phyloP scores from a whole-genome alignment of 2,329 filamentous ascomycete genomes.

The Stemphylium beticola region DNA sequence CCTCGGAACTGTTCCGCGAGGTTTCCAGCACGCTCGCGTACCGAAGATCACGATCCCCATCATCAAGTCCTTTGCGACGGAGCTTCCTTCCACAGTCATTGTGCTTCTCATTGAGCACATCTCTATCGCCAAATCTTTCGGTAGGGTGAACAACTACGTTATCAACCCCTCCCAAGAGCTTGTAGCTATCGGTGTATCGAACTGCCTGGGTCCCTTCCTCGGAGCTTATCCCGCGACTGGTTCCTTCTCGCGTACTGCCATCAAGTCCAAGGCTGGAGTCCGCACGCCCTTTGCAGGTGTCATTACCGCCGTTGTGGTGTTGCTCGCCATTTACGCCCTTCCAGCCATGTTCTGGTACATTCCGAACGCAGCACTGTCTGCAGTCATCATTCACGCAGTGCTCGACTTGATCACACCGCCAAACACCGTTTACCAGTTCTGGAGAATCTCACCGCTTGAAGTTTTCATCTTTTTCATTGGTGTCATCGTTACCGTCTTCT shows the following conservation, averaged over 20 bases:
- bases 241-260: slow-evolving; percentile 94
- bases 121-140: slow-evolving; percentile 95
- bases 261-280: slow-evolving; percentile 96
- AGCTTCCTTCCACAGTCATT: slow-evolving; percentile 86
- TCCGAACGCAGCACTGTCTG: slow-evolving; percentile 78
- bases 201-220: slow-evolving; percentile 87
- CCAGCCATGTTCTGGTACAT: slow-evolving; percentile 95
- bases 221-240: slow-evolving; percentile 92
- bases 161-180: slow-evolving; percentile 97
- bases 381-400: slow-evolving; percentile 95
- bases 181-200: slow-evolving; percentile 90
- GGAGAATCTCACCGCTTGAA: slow-evolving; percentile 89
- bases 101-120: slow-evolving; percentile 96
- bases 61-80: slow-evolving; percentile 69
- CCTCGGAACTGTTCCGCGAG: slow-evolving; percentile 77
- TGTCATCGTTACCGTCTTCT: slow-evolving; percentile 88
- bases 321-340: slow-evolving; percentile 88
- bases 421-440: slow-evolving; percentile 93
- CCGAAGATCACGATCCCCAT: slow-evolving; percentile 72
- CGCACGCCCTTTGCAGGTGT: slow-evolving; percentile 89
- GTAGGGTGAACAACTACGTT: slow-evolving; percentile 94
- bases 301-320: slow-evolving; percentile 83
- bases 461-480: slow-evolving; percentile 92
- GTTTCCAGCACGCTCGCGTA: slow-evolving; percentile 80
- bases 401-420: slow-evolving; percentile 91